phyloP scores from a whole-genome alignment of 306 rosid species.

The Begonia masoniana region DNA sequence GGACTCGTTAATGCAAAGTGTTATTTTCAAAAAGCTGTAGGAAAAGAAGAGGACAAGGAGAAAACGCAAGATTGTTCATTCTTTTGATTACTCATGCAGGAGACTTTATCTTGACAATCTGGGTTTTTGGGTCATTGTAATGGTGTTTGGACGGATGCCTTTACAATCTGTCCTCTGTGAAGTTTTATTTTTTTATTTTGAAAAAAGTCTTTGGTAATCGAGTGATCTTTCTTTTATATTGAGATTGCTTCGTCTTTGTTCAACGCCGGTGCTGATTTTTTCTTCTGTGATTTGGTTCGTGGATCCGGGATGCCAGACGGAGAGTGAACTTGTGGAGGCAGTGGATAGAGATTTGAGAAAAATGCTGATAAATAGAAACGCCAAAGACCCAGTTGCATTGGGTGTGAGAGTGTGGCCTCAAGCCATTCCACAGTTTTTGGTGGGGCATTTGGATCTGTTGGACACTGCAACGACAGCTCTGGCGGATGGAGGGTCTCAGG shows the following conservation, averaged over 20 bases:
- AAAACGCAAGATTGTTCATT: no score
- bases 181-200: no score
- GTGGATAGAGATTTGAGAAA: conserved; percentile 85
- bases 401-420: conserved; percentile 88
- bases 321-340: conserved; percentile 61
- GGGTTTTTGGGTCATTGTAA: no score
- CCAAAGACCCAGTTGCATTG: conserved; percentile 47
- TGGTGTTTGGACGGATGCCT: no score
- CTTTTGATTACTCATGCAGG: no score
- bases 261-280: no score
- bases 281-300: conserved; percentile 6
- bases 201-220: no score
- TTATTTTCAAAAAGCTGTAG: no score
- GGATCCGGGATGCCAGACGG: conserved; percentile 36
- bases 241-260: background rate
- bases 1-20: no score
- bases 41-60: no score
- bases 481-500: conserved; percentile 42
- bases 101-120: no score
- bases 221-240: background rate
- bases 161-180: no score
- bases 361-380: conserved; percentile 56
- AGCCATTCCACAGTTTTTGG: conserved; percentile 90
- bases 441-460: conserved; percentile 80
- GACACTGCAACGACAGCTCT: conserved; percentile 64